A percentile compares a stretch with the other conserved stretches of the same genome.
phyloP scores from a whole-genome alignment of 768 basidiomycete species.

The Kondoa subrosea region DNA sequence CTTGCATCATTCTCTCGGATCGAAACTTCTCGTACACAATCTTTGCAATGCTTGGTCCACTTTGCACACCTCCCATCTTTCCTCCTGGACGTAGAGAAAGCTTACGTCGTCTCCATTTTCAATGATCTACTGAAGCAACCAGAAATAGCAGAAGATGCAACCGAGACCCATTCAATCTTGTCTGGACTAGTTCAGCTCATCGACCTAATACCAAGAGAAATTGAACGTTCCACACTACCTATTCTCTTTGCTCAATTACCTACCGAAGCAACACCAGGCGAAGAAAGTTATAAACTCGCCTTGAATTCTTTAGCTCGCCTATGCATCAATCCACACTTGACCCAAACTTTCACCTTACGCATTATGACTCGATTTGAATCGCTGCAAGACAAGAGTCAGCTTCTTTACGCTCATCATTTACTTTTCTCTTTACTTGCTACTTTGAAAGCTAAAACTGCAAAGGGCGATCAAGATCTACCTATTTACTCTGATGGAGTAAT shows the following conservation, averaged over 20 bases:
- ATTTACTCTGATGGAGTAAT: slow-evolving; percentile 66
- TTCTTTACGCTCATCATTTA: slow-evolving; percentile 72
- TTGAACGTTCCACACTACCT: slow-evolving; percentile 62
- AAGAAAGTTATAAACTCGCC: slow-evolving; percentile 41
- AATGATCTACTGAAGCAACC: slow-evolving; percentile 49
- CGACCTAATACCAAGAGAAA: slow-evolving; percentile 42
- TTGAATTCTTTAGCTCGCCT: slow-evolving; percentile 46
- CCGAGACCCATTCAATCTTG: slow-evolving; percentile 28
- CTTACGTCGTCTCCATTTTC: slow-evolving; percentile 58
- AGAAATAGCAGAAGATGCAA: slow-evolving; percentile 33
- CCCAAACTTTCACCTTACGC: slow-evolving; percentile 63
- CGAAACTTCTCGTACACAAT: slow-evolving; percentile 41
- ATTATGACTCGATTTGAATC: slow-evolving; percentile 56
- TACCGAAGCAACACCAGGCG: slow-evolving; percentile 43
- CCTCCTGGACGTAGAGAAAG: slow-evolving; percentile 54
- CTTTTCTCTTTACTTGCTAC: slow-evolving; percentile 52
- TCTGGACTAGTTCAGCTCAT: slow-evolving; percentile 37
- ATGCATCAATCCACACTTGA: slow-evolving; percentile 58
- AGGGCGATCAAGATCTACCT: slow-evolving; percentile 49
- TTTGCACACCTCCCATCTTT: slow-evolving; percentile 50
- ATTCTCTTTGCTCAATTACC: slow-evolving; percentile 61
- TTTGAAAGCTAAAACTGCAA: slow-evolving; percentile 40
- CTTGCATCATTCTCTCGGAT: slow-evolving; percentile 38
- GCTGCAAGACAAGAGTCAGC: slow-evolving; percentile 34
- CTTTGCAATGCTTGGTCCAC: slow-evolving; percentile 49